Evolutionary conservation across 176 grass and related monocot genomes (phyloP), one percentile per base, ranked within the genome.

Genomic region (Bromus sterilis): DNA sequence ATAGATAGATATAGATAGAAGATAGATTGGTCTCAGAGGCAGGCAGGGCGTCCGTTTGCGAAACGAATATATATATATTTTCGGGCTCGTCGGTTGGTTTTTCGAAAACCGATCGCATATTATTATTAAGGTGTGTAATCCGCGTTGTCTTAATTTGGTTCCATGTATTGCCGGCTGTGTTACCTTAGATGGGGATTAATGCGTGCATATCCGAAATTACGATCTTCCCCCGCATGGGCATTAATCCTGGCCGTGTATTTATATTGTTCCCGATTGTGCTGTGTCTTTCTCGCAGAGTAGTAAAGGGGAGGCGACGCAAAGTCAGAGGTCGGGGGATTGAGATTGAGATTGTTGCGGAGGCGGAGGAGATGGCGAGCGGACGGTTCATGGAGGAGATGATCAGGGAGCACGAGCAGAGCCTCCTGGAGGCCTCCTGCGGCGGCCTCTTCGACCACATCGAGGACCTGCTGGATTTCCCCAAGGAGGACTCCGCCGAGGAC

Each of bases 361-460:
- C 4, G 14, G 42, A 6, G 46, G 15, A 11, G 10, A 64, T 90
- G 88, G 88, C 83, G 39, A 39, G 43, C 79, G 83, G 79, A 46
- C 83, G 57, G 37, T 86, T 86, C 83, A 62, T 86, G 78, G 88
- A 86, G 88, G 83, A 89, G 56, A 89, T 89, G 87, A 73, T 82
- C 73, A 72, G 83, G 79, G 88, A 86, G 88, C 88, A 90, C 78
- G 88, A 86, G 88, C 88, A 90, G 83, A 90, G 88, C 83, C 79
- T 90, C 56, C 78, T 90, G 57, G 83, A 86, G 83, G 79, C 79
- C 30, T 51, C 88, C 6, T 90, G 88, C 57, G 89, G 88, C 9
- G 96, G 94, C 71, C 85, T 95, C 5, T 99, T 91, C 59, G 92
- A 95, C 79, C 87, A 99, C 83, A 95, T 99, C 78, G 96, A 99